Evolutionary conservation across 2,329 filamentous ascomycete genomes (phyloP).

Genomic region (Exophiala bonariae): DNA sequence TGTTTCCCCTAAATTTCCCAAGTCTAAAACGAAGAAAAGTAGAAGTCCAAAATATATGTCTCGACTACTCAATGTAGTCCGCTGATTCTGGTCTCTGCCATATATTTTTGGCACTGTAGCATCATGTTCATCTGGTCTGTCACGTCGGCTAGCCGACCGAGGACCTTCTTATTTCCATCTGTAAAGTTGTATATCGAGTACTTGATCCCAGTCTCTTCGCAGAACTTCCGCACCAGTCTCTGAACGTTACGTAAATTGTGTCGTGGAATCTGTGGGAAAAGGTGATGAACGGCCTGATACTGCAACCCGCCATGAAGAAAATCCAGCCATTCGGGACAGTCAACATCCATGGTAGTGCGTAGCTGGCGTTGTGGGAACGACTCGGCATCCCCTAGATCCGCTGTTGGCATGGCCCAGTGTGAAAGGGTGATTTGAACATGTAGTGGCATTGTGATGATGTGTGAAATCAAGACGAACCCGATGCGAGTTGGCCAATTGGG

Average conservation of each 20-base stretch:
- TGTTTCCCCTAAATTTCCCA: too few species aligned
- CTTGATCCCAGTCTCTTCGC: constrained; percentile 75
- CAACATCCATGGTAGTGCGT: constrained; percentile 92
- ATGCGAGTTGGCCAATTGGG: constrained; percentile 68
- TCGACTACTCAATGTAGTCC: neutral
- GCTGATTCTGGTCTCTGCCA: constrained; percentile 14
- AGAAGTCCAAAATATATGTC: too few species aligned
- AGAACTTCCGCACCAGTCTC: constrained; percentile 76
- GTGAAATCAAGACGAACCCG: constrained; percentile 74
- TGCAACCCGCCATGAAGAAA: constrained; percentile 86
- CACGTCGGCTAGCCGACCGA: constrained; percentile 74
- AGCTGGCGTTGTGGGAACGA: constrained; percentile 90
- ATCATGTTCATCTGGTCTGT: constrained; percentile 75
- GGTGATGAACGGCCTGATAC: constrained; percentile 84
- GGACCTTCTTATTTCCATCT: constrained; percentile 77
- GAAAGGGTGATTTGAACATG: constrained; percentile 89
- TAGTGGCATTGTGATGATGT: constrained; percentile 75
- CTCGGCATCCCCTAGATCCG: constrained; percentile 77
- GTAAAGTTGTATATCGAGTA: constrained; percentile 85
- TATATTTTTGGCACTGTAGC: constrained; percentile 66
- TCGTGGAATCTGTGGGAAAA: constrained; percentile 78
- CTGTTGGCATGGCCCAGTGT: constrained; percentile 90
- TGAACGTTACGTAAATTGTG: constrained; percentile 79
- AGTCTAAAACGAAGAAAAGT: too few species aligned
- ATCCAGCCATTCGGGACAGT: constrained; percentile 83